These are phyloP conservation scores for Jasminum sambac DNA, from an alignment of 257 asterid genomes.

Conservation along the genomic window DNA sequence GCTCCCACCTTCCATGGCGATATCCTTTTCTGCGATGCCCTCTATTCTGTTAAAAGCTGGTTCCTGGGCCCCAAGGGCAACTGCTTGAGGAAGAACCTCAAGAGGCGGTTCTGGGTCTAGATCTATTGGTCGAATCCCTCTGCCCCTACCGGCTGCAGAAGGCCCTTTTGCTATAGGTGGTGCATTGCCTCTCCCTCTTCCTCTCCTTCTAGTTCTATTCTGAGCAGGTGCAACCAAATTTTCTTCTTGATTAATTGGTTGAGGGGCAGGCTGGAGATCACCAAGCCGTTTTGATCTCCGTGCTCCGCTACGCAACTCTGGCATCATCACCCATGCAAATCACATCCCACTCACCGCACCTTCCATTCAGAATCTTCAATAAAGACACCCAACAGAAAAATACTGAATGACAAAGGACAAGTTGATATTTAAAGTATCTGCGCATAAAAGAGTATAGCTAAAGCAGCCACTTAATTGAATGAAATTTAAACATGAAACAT, in stretches of 20 bases:
- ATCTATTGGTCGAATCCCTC: conserved; percentile 84
- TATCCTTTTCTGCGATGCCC: conserved; percentile 66
- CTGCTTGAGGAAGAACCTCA: conserved; percentile 69
- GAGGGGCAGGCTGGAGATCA: conserved; percentile 96
- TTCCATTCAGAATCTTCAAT: conserved; percentile 41
- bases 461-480: background rate
- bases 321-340: conserved; percentile 99
- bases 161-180: conserved; percentile 84
- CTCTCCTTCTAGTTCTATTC: conserved; percentile 81
- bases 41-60: conserved; percentile 70
- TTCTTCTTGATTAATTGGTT: conserved; percentile 69
- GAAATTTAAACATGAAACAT: conserved; percentile 18
- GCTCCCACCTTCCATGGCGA: conserved; percentile 92
- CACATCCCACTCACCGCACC: conserved; percentile 46
- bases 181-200: conserved; percentile 95
- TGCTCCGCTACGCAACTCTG: conserved; percentile 99
- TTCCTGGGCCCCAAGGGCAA: conserved; percentile 61
- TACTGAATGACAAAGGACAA: background rate
- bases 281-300: conserved; percentile 99
- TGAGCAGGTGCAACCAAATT: conserved; percentile 63
- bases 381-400: conserved; percentile 13
- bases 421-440: background rate
- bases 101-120: conserved; percentile 77
- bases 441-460: background rate
- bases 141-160: conserved; percentile 84